Evolutionary conservation across 768 basidiomycete genomes (phyloP).

Genomic region (Pisolithus sp.): DNA sequence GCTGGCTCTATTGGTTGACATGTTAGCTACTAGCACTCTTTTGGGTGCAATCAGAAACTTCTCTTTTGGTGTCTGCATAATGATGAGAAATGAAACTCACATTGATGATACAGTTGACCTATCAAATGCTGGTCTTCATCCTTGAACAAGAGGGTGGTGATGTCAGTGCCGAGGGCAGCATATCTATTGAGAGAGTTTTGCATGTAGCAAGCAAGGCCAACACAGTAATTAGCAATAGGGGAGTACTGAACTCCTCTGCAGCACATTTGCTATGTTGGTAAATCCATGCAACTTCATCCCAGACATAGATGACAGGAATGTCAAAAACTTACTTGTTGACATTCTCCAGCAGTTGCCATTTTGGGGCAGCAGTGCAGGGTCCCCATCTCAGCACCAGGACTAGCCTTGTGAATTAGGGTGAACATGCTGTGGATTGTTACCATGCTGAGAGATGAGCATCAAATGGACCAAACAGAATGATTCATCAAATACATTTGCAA

Average conservation of each 20-base stretch:
- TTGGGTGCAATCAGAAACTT: slow-evolving; percentile 79
- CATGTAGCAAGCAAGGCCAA: slow-evolving; percentile 86
- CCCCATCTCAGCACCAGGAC: no score
- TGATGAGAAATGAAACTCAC: slow-evolving; percentile 4
- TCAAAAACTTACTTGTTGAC: slow-evolving; percentile 40
- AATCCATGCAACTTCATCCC: slow-evolving; percentile 88
- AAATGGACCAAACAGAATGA: no score
- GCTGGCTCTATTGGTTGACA: slow-evolving; percentile 83
- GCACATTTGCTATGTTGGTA: slow-evolving; percentile 90
- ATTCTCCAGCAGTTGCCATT: no score
- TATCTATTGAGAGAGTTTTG: slow-evolving; percentile 95
- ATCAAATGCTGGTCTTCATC: slow-evolving; percentile 85
- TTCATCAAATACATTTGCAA: no score
- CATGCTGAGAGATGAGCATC: no score
- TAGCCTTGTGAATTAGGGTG: no score
- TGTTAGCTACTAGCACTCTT: slow-evolving; percentile 84
- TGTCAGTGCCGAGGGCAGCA: slow-evolving; percentile 80
- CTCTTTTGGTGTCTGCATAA: slow-evolving; percentile 70
- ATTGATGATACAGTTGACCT: slow-evolving; percentile 15
- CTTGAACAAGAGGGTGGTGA: slow-evolving; percentile 76
- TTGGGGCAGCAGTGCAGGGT: no score
- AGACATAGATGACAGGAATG: slow-evolving; percentile 75
- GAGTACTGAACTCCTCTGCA: slow-evolving; percentile 73
- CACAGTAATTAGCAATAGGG: slow-evolving; percentile 80
- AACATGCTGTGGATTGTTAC: no score